Evolutionary conservation across 2,329 filamentous ascomycete species (phyloP).

Genomic region (Ceratocystis harringtonii): DNA sequence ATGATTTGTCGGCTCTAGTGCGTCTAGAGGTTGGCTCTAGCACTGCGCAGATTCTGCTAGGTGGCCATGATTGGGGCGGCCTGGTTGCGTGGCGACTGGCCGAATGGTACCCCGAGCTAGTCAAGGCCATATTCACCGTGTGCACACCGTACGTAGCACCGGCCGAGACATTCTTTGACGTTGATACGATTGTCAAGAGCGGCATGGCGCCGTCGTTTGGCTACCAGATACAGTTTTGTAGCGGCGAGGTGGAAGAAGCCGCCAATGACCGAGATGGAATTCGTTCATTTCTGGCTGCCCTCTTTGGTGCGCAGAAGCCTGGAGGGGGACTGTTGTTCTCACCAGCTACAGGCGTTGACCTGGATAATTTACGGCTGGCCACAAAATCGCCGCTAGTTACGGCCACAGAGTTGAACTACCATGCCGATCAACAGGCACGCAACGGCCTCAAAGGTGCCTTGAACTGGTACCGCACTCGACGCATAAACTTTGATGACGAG

Average conservation of each 20-base stretch:
- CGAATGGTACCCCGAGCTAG: constrained; percentile 55
- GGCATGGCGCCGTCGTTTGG: constrained; percentile 50
- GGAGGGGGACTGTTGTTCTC: constrained; percentile 36
- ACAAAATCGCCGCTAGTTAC: constrained; percentile 46
- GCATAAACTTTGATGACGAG: constrained; percentile 68
- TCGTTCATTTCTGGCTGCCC: constrained; percentile 50
- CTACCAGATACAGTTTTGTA: constrained; percentile 72
- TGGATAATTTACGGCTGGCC: constrained; percentile 46
- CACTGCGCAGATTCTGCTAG: constrained; percentile 51
- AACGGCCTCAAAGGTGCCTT: constrained; percentile 64
- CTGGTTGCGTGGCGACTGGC: constrained; percentile 59
- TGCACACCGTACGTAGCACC: constrained; percentile 62
- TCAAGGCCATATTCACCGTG: constrained; percentile 62
- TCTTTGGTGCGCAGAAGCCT: constrained; percentile 45
- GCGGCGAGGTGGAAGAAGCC: constrained; percentile 46
- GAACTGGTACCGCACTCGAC: constrained; percentile 73
- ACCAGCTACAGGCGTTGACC: constrained; percentile 40
- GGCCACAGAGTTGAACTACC: constrained; percentile 60
- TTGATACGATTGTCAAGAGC: constrained; percentile 43
- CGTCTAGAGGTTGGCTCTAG: constrained; percentile 34
- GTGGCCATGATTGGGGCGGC: constrained; percentile 90
- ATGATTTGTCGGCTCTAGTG: constrained; percentile 61
- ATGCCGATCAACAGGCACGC: constrained; percentile 54
- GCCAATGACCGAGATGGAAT: constrained; percentile 47
- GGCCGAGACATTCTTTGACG: constrained; percentile 33